phyloP scores from a whole-genome alignment of 1,284 basidiomycete species.

The Heliocybe sulcata region DNA sequence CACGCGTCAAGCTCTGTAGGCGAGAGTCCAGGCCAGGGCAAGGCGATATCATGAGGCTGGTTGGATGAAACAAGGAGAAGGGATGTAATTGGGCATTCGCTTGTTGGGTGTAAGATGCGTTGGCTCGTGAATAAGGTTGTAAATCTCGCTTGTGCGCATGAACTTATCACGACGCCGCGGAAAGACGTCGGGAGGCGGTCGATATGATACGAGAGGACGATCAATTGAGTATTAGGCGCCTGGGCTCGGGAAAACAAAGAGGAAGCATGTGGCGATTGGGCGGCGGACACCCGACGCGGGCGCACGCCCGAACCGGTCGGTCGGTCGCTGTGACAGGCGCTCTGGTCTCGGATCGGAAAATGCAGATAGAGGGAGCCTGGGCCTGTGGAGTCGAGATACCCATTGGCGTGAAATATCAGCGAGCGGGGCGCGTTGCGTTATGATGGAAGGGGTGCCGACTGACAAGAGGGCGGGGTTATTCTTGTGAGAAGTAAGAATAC shows the following conservation, averaged over 20 bases:
- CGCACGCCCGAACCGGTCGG: too few relatives aligned
- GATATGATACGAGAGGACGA: too few relatives aligned
- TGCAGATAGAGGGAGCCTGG: not conserved
- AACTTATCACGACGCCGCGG: not conserved
- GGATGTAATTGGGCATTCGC: not conserved
- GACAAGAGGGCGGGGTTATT: too few relatives aligned
- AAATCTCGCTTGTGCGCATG: not conserved
- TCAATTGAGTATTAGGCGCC: too few relatives aligned
- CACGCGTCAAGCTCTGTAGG: not conserved
- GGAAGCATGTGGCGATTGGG: not conserved
- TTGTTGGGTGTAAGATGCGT: not conserved
- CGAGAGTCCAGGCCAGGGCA: not conserved
- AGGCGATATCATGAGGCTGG: not conserved
- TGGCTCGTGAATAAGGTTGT: not conserved
- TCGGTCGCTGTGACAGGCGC: not conserved
- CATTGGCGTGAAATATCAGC: not conserved
- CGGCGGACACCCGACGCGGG: too few relatives aligned
- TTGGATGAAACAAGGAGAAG: not conserved
- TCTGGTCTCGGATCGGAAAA: not conserved
- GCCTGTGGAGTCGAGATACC: not conserved
- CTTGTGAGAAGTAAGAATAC: too few relatives aligned
- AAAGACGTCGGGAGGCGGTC: not conserved
- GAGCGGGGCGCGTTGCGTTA: too few relatives aligned
- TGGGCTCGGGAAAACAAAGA: not conserved
- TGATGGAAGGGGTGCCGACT: too few relatives aligned